Percentiles rank a stretch among this genome's conserved stretches.
phyloP scores from a whole-genome alignment of 768 basidiomycete species.

The Trametes punicea region DNA sequence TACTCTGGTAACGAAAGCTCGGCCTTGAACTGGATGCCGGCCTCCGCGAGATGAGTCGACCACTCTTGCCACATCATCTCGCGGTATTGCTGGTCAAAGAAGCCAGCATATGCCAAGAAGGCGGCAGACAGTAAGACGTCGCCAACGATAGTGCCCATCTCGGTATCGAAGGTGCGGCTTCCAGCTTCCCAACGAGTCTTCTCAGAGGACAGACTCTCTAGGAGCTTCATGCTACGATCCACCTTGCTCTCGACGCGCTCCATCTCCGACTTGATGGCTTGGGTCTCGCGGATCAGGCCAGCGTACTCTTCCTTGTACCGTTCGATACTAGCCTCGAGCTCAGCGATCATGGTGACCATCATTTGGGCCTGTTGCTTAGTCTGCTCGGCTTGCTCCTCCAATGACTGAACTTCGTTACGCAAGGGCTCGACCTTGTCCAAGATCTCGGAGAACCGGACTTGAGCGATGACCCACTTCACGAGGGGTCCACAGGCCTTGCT shows the following conservation, averaged over 20 bases:
- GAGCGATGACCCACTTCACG: constrained; percentile 97
- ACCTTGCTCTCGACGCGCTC: constrained; percentile 96
- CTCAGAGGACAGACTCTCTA: constrained; percentile 94
- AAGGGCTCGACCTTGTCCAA: constrained; percentile 95
- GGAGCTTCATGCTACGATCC: constrained; percentile 91
- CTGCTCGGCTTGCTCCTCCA: constrained; percentile 90
- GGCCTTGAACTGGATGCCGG: constrained; percentile 86
- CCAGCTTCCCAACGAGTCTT: constrained; percentile 91
- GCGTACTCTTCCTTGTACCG: constrained; percentile 98
- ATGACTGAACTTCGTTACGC: constrained; percentile 89
- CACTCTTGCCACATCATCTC: constrained; percentile 97
- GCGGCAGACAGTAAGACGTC: constrained; percentile 95
- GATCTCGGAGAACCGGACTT: constrained; percentile 96
- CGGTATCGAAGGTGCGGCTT: constrained; percentile 92
- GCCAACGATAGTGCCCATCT: constrained; percentile 98
- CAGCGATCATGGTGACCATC: constrained; percentile 88
- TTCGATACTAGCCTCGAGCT: constrained; percentile 89
- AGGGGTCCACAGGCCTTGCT: constrained; percentile 97
- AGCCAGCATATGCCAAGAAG: constrained; percentile 95
- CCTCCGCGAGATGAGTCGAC: constrained; percentile 84
- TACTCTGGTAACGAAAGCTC: constrained; percentile 95
- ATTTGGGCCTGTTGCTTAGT: constrained; percentile 90
- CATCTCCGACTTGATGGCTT: constrained; percentile 97
- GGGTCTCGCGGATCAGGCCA: constrained; percentile 91
- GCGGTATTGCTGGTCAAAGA: constrained; percentile 98